Evolutionary conservation across 768 basidiomycete genomes (phyloP).

Genomic region (Tephrocybe sp.): DNA sequence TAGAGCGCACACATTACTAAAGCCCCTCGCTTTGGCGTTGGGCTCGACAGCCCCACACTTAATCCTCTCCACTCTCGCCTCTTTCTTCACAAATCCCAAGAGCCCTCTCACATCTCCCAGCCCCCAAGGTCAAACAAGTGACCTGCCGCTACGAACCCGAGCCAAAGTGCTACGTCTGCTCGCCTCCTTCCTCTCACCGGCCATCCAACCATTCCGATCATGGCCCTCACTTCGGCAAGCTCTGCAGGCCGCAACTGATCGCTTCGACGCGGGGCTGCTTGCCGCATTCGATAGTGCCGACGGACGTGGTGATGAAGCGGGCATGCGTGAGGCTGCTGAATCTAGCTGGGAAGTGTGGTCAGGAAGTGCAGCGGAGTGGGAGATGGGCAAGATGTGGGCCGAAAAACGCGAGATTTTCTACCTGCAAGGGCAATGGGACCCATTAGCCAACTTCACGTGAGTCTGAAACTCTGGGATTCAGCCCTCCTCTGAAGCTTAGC

Average conservation of each 20-base stretch:
- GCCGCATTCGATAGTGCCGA: conserved; percentile 90
- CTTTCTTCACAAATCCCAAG: conserved; percentile 30
- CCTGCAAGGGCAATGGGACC: conserved; percentile 76
- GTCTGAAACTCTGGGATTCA: conserved; percentile 23
- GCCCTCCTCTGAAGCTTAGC: conserved; percentile 4
- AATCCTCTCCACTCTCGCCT: conserved; percentile 58
- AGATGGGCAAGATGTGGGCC: conserved; percentile 93
- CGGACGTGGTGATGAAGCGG: conserved; percentile 63
- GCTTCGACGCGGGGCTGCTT: conserved; percentile 86
- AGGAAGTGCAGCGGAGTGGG: conserved; percentile 61
- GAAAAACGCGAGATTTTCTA: conserved; percentile 96
- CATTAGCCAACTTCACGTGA: conserved; percentile 80
- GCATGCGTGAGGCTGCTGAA: conserved; percentile 81
- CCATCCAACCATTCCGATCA: conserved; percentile 67
- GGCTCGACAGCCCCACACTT: conserved; percentile 59
- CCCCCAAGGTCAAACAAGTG: conserved; percentile 11
- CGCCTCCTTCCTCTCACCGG: conserved; percentile 68
- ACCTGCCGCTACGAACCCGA: conserved; percentile 49
- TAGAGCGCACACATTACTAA: conserved; percentile 64
- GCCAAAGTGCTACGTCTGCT: conserved; percentile 74
- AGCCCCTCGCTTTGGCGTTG: conserved; percentile 56
- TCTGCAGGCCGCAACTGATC: conserved; percentile 77
- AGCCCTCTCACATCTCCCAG: conserved; percentile 4
- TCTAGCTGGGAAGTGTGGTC: conserved; percentile 84
- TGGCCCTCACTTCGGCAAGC: conserved; percentile 65